Percentiles rank a stretch among this genome's conserved stretches.
phyloP scores from a whole-genome alignment of 164 flowering plant species.

The Macadamia integrifolia region DNA sequence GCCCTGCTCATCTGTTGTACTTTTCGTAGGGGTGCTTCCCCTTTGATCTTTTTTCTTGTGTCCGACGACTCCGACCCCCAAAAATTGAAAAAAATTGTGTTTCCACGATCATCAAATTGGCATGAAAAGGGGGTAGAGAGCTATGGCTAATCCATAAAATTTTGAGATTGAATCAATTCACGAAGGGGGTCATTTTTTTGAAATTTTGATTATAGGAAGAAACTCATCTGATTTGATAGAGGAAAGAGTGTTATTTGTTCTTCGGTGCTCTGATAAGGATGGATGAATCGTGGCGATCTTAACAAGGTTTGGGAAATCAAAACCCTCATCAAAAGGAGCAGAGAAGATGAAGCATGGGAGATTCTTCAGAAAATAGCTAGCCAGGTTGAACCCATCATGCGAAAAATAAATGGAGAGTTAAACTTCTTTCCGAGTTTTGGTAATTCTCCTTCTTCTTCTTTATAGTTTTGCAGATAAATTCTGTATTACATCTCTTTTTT shows the following conservation, averaged over 20 bases:
- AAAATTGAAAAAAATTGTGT: too few relatives aligned
- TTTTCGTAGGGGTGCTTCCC: too few relatives aligned
- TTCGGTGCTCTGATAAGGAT: background rate
- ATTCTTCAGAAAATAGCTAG: constrained; percentile 70
- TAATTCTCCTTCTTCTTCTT: constrained; percentile 16
- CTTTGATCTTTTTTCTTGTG: too few relatives aligned
- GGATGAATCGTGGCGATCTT: constrained; percentile 63
- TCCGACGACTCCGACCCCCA: too few relatives aligned
- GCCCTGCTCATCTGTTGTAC: too few relatives aligned
- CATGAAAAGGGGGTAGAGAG: too few relatives aligned
- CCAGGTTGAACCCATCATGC: constrained; percentile 95
- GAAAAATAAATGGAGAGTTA: constrained; percentile 79
- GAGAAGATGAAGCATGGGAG: constrained; percentile 62
- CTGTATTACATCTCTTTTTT: background rate
- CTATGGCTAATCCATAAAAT: too few relatives aligned
- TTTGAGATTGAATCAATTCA: background rate
- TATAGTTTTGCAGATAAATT: background rate
- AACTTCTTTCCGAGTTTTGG: constrained; percentile 88
- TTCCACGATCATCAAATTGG: too few relatives aligned
- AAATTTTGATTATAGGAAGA: background rate
- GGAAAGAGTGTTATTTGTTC: background rate
- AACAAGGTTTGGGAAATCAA: constrained; percentile 90
- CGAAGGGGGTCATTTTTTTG: background rate
- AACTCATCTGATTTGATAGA: too few relatives aligned
- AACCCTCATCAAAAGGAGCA: constrained; percentile 52